Percentiles rank a stretch among this genome's conserved stretches.
Evolutionary conservation across 805 yeast genomes (phyloP).

Genomic region (Kodamaea lidongshanica): DNA sequence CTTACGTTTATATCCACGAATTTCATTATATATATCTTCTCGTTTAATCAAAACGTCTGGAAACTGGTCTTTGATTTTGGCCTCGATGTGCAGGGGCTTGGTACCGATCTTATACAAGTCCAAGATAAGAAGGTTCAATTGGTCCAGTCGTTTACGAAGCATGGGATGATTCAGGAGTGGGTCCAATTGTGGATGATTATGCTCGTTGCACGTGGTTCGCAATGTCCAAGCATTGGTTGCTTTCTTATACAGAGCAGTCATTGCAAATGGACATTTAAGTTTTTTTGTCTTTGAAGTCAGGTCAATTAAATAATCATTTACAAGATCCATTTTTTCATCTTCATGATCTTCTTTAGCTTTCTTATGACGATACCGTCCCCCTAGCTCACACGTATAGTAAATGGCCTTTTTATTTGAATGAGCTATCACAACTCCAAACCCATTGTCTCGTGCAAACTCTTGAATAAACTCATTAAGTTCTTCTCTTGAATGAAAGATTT

Average conservation of each 20-base stretch:
- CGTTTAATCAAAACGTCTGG: constrained; percentile 51
- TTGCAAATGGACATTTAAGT: constrained; percentile 52
- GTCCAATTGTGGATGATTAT: constrained; percentile 53
- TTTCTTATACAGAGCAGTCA: constrained; percentile 51
- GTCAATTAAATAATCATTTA: constrained; percentile 32
- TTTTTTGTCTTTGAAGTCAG: constrained; percentile 44
- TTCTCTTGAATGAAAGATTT: constrained; percentile 43
- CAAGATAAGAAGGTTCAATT: constrained; percentile 45
- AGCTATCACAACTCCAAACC: constrained; percentile 55
- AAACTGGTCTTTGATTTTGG: constrained; percentile 44
- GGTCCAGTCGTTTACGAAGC: constrained; percentile 49
- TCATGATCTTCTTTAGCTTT: constrained; percentile 22
- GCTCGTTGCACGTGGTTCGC: constrained; percentile 49
- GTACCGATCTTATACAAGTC: constrained; percentile 51
- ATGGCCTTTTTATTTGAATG: constrained; percentile 55
- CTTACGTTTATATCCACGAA: constrained; percentile 50
- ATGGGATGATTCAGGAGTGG: constrained; percentile 52
- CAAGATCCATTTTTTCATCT: constrained; percentile 15
- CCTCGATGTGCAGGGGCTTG: constrained; percentile 49
- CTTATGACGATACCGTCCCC: constrained; percentile 51
- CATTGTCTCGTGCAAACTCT: constrained; percentile 52
- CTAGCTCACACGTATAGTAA: constrained; percentile 53
- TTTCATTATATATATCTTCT: constrained; percentile 54
- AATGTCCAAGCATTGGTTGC: constrained; percentile 46
- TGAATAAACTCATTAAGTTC: constrained; percentile 48